Evolutionary conservation across 768 basidiomycete genomes (phyloP), one percentile per base, ranked within the genome.

Genomic region (Boletus pseudopeckii): DNA sequence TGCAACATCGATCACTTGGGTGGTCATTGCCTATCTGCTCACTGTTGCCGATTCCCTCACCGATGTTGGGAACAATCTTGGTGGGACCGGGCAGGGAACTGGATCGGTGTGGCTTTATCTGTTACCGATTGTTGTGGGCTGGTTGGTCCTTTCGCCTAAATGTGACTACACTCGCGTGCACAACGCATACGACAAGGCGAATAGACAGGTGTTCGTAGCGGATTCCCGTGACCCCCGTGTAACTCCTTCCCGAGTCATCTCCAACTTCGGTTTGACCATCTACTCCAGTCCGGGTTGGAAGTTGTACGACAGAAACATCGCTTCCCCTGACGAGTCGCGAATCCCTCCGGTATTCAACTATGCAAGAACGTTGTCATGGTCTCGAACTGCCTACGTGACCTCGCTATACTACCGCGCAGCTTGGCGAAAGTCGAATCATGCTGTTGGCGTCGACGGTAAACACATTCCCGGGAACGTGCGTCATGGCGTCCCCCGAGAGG

Each of bases 51-150:
- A 55, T 32, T 64, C 60, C n/a, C 49, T 59, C 43, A 54, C 53
- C 18, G 60, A 44, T 28, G 41, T 70, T 7, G 37, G 34, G 14
- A 52, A 58, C 4, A 45, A 61, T 15, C 59, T 75, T 13, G 60
- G 68, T 24, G 65, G 67, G 1, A 72, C 65, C 33, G 75, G 76
- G 0, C 69, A 75, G 48, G 72, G 67, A n/a, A 71, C 74, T 5
- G 76, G 72, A 6, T 71, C 72, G 3, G 58, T 72, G 10, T 79
- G 75, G 75, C 54, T 77, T 11, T 79, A 75, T 73, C 65, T 78
- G 17, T 40, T 78, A 14, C 69, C 76, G 0, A 55, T 77, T 8
- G 70, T 75, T 10, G 57, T 72, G 7, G 72, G 75, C 8, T 77
- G 75, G 72, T 56, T 77, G 10, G 66, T 74, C 42, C 53, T 76